Conservation (phyloP, 352 stramenopile genomes). For the Globisporangium okanoganense region DNA sequence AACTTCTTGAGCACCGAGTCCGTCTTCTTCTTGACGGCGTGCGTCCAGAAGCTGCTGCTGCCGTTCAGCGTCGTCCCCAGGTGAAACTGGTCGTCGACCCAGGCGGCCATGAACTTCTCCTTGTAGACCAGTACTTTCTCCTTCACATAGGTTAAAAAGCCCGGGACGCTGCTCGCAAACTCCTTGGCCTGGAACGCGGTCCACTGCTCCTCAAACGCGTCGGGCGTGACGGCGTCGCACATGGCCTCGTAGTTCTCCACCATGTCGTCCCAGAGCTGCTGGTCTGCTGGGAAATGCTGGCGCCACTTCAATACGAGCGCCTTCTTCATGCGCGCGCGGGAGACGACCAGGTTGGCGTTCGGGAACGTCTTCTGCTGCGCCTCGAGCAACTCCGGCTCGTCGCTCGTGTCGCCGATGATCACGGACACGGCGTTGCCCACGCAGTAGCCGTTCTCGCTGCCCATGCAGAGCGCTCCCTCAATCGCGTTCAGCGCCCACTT, state of each 20-base stretch:
- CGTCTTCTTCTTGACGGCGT: conserved; percentile 5
- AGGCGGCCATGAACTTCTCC: conserved; percentile 5
- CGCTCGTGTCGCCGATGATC: background rate
- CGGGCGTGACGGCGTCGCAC: background rate
- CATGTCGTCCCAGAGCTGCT: conserved; percentile 1
- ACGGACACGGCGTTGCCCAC: conserved; percentile 2
- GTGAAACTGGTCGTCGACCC: background rate
- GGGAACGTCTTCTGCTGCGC: conserved; percentile 6
- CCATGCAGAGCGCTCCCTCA: background rate
- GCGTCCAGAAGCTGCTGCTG: background rate
- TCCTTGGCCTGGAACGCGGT: background rate
- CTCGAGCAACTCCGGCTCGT: background rate
- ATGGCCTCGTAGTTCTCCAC: background rate
- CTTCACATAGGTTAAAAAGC: background rate
- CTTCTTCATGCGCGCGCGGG: background rate
- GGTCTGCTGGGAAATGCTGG: background rate
- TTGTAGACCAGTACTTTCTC: conserved; percentile 3
- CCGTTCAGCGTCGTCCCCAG: background rate
- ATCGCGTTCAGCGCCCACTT: conserved; percentile 4
- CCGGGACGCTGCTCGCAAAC: background rate
- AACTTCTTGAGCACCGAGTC: conserved; percentile 9
- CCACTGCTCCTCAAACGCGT: background rate
- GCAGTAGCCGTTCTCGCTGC: background rate
- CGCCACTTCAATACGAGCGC: background rate
- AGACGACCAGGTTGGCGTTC: background rate